These are phyloP conservation scores for Trichosanthes truncata DNA, from an alignment of 306 rosid species.

Conservation along the genomic window DNA sequence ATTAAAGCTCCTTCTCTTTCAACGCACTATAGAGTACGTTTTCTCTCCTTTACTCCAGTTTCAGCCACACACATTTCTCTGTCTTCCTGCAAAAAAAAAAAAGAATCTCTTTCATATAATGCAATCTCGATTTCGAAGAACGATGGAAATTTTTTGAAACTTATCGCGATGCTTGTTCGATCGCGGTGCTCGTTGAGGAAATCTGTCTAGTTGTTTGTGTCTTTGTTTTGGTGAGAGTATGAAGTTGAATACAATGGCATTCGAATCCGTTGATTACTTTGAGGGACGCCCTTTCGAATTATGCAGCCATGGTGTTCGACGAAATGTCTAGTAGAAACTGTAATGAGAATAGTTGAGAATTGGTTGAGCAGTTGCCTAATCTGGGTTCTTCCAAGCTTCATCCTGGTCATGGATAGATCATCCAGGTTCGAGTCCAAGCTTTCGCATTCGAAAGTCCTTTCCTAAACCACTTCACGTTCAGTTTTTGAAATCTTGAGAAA, in stretches of 20 bases:
- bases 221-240: background rate
- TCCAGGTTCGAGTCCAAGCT: too few species aligned
- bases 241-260: background rate
- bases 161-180: background rate
- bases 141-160: background rate
- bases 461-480: too few species aligned
- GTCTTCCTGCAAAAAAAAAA: background rate
- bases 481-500: too few species aligned
- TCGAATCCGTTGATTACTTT: background rate
- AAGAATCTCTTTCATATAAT: background rate
- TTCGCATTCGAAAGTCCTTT: too few species aligned
- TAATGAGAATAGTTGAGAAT: background rate
- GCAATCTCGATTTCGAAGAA: background rate
- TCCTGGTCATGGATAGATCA: too few species aligned
- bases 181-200: background rate
- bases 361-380: background rate
- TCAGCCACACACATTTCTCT: background rate
- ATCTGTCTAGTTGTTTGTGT: background rate
- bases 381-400: background rate
- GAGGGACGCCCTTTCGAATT: background rate
- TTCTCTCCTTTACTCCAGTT: background rate
- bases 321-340: constrained; percentile 6
- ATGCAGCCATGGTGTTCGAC: constrained; percentile 20
- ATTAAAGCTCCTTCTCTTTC: constrained; percentile 4
- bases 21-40: constrained; percentile 18